Evolutionary conservation across 1,284 basidiomycete species (phyloP).

Genomic region (Omphalotus olearius): DNA sequence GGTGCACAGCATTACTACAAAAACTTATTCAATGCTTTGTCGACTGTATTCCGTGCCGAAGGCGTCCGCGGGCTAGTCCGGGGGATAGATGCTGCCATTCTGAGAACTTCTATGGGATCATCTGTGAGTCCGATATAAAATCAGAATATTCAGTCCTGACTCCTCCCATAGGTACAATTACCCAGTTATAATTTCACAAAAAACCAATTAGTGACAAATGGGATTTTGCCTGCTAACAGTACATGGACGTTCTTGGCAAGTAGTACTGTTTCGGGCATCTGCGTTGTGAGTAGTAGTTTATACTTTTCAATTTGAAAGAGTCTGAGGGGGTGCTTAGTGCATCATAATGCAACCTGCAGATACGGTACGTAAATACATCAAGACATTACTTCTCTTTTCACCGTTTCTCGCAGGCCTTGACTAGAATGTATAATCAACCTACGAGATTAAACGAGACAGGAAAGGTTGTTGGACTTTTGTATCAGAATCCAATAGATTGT

Average conservation of each 20-base stretch:
- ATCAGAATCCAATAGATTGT: constrained; percentile 92
- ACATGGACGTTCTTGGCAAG: constrained; percentile 87
- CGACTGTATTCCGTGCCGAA: constrained; percentile 77
- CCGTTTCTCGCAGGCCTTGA: constrained; percentile 61
- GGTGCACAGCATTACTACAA: constrained; percentile 93
- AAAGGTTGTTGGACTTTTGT: constrained; percentile 71
- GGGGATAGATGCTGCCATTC: constrained; percentile 90
- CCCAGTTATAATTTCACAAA: constrained; percentile 96
- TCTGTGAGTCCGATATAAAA: constrained; percentile 46
- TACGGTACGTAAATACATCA: constrained; percentile 52
- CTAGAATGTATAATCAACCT: constrained; percentile 96
- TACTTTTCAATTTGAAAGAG: constrained; percentile 3
- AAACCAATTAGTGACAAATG: constrained; percentile 62
- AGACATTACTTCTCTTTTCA: constrained; percentile 2
- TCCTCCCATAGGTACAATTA: constrained; percentile 71
- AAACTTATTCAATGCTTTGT: constrained; percentile 76
- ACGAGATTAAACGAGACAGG: constrained; percentile 74
- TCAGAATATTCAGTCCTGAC: background rate
- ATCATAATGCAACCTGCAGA: constrained; percentile 87
- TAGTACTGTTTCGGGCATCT: constrained; percentile 85
- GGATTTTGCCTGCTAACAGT: constrained; percentile 67
- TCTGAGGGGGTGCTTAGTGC: constrained; percentile 42
- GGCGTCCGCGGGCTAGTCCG: constrained; percentile 78
- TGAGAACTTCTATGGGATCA: constrained; percentile 92
- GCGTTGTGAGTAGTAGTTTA: constrained; percentile 63